These are phyloP conservation scores for Plasmopara viticola DNA, from an alignment of 352 stramenopile species.

Conservation along the genomic window DNA sequence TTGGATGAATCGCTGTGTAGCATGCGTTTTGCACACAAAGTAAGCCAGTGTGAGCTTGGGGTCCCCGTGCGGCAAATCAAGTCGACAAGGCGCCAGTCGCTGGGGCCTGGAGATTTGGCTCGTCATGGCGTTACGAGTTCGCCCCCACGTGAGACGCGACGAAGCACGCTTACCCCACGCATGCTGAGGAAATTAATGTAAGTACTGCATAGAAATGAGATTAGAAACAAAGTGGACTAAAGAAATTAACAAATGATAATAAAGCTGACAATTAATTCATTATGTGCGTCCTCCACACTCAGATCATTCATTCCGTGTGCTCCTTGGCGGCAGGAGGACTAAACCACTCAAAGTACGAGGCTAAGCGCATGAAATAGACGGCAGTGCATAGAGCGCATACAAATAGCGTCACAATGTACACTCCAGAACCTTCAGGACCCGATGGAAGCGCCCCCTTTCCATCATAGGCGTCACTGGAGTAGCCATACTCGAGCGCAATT, in stretches of 20 bases:
- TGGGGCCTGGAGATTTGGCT: slow-evolving; percentile 21
- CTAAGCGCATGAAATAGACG: slow-evolving; percentile 49
- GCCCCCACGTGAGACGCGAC: slow-evolving; percentile 23
- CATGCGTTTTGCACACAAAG: slow-evolving; percentile 95
- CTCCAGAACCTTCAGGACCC: slow-evolving; percentile 64
- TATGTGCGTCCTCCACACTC: neutral
- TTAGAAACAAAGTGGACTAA: slow-evolving; percentile 1
- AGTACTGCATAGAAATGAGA: slow-evolving; percentile 4
- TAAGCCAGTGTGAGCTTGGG: slow-evolving; percentile 96
- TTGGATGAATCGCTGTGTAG: slow-evolving; percentile 97
- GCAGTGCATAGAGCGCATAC: slow-evolving; percentile 66
- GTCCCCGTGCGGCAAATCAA: slow-evolving; percentile 89
- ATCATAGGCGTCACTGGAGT: slow-evolving; percentile 71
- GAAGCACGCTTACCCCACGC: slow-evolving; percentile 34
- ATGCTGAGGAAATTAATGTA: slow-evolving; percentile 23
- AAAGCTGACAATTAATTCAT: neutral
- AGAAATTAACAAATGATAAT: slow-evolving; percentile 1
- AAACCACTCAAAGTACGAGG: slow-evolving; percentile 46
- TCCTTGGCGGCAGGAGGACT: slow-evolving; percentile 22
- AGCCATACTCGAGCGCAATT: slow-evolving; percentile 70
- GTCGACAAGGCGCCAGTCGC: slow-evolving; percentile 28
- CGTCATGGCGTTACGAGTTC: slow-evolving; percentile 21
- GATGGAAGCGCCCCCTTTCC: slow-evolving; percentile 69
- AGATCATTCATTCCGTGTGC: slow-evolving; percentile 17
- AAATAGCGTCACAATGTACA: slow-evolving; percentile 78